Conservation (phyloP, 345 rosid genomes). For the Laguncularia racemosa region DNA sequence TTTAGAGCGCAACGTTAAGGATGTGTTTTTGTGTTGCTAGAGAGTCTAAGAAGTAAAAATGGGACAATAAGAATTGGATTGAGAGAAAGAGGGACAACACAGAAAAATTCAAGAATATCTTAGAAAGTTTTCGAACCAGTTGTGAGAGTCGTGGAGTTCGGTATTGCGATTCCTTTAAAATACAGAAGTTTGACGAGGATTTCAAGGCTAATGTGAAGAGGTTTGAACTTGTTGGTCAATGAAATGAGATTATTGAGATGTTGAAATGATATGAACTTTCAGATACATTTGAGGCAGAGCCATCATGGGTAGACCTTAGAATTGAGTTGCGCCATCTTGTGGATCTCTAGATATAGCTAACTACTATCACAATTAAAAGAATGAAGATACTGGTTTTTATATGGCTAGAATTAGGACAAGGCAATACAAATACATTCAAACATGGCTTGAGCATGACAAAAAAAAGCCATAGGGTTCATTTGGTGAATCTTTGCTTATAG, state of each 20-base stretch:
- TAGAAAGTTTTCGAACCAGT: constrained; percentile 24
- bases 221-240: constrained; percentile 58
- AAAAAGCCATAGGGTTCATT: constrained; percentile 12
- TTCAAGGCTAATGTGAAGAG: constrained; percentile 63
- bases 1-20: constrained; percentile 49
- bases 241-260: constrained; percentile 65
- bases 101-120: not conserved
- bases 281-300: constrained; percentile 37
- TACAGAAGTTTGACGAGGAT: constrained; percentile 26
- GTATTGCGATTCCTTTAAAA: constrained; percentile 60
- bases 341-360: constrained; percentile 80
- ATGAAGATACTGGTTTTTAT: constrained; percentile 80
- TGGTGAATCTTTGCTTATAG: constrained; percentile 61
- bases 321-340: constrained; percentile 42
- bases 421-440: constrained; percentile 51
- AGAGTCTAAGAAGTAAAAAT: constrained; percentile 46
- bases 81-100: constrained; percentile 19
- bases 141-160: constrained; percentile 28
- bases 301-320: constrained; percentile 34
- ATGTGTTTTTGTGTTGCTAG: constrained; percentile 51
- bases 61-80: constrained; percentile 17
- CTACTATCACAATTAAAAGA: constrained; percentile 62
- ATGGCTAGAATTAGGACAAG: constrained; percentile 54
- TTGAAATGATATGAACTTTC: constrained; percentile 55
- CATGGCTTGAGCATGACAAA: constrained; percentile 47